Conservation (phyloP, 1,284 basidiomycete genomes). For the Vanrija sp. region DNA sequence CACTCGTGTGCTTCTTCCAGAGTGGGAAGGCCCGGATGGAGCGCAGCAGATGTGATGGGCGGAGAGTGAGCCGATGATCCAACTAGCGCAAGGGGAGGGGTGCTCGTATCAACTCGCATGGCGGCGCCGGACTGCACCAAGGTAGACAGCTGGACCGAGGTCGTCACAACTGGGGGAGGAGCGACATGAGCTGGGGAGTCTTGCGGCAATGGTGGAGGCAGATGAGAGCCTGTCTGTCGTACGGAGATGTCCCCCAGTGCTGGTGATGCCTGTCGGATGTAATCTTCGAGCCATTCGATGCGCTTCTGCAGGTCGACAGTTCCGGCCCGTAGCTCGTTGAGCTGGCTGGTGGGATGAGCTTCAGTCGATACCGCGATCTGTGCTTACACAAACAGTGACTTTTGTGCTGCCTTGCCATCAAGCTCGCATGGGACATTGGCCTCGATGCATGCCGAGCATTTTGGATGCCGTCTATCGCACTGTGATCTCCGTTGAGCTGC, state of each 20-base stretch:
- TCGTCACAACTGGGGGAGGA: not conserved
- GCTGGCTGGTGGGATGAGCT: not conserved
- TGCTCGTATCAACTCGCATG: not conserved
- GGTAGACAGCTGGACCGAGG: not conserved
- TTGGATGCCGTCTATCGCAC: conserved; percentile 1
- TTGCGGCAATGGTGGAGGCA: not conserved
- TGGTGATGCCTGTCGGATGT: not conserved
- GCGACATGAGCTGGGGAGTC: not conserved
- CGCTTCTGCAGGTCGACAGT: not conserved
- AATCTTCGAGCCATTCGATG: not conserved
- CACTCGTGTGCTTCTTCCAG: too few species aligned
- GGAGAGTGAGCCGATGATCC: too few species aligned
- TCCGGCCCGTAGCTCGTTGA: not conserved
- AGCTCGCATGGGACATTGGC: conserved; percentile 3
- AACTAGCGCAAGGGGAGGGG: too few species aligned
- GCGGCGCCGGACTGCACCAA: not conserved
- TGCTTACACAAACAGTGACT: not conserved
- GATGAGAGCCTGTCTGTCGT: not conserved
- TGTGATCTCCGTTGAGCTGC: not conserved
- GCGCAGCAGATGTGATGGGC: too few species aligned
- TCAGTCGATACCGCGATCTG: too few species aligned
- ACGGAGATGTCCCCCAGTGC: not conserved
- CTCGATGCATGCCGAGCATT: not conserved
- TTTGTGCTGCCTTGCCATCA: not conserved
- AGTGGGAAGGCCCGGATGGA: too few species aligned